Evolutionary conservation across 2,329 filamentous ascomycete species (phyloP).

Genomic region (Ascocoryne sarcoides): DNA sequence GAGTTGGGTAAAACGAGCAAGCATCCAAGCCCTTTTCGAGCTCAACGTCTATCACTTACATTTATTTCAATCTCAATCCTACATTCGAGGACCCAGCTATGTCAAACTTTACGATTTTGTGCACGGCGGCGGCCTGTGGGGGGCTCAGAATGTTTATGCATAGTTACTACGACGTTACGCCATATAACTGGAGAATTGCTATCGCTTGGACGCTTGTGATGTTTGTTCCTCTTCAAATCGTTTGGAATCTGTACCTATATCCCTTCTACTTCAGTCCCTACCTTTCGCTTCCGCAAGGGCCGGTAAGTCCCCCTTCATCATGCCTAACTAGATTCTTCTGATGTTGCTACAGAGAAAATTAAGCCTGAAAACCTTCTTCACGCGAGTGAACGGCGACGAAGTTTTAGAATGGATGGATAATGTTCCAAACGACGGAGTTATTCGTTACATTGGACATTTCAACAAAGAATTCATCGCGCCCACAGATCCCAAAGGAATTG

Average conservation of each 20-base stretch:
- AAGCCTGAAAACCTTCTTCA: slow-evolving; percentile 8
- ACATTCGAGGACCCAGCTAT: too few relatives aligned
- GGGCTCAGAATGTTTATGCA: too few relatives aligned
- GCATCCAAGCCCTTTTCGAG: too few relatives aligned
- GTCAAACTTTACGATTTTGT: too few relatives aligned
- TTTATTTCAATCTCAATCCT: too few relatives aligned
- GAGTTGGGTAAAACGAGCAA: too few relatives aligned
- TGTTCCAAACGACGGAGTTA: slow-evolving; percentile 11
- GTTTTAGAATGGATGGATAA: slow-evolving; percentile 10
- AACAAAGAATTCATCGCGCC: slow-evolving; percentile 11
- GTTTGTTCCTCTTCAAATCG: too few relatives aligned
- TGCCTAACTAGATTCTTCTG: neutral
- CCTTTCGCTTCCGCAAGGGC: slow-evolving; percentile 6
- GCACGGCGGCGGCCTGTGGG: too few relatives aligned
- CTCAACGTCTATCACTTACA: too few relatives aligned
- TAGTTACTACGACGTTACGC: too few relatives aligned
- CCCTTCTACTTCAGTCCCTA: slow-evolving; percentile 13
- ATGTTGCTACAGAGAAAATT: neutral
- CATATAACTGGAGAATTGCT: too few relatives aligned
- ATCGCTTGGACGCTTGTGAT: too few relatives aligned
- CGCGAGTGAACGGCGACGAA: slow-evolving; percentile 1
- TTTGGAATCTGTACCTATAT: slow-evolving; percentile 10
- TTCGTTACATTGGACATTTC: slow-evolving; percentile 13
- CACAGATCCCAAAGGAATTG: slow-evolving; percentile 8
- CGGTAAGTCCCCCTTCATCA: slow-evolving; percentile 6